Conservation (phyloP, 164 flowering plant species). For the Buxus sempervirens region DNA sequence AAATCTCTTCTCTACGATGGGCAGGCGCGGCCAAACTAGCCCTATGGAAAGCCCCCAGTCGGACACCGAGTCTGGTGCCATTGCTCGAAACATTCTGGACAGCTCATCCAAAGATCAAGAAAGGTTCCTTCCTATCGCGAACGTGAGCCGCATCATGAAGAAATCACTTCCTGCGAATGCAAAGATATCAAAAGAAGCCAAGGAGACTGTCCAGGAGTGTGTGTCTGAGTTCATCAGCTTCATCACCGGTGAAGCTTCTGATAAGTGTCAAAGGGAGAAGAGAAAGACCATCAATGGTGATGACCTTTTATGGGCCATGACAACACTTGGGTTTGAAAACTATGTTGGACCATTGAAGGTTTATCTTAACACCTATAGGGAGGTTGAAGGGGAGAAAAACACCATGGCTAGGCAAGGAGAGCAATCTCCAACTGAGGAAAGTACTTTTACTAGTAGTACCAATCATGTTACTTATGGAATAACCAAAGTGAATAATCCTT, state of each 20-base stretch:
- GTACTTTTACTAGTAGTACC: neutral
- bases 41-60: constrained; percentile 28
- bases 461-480: neutral
- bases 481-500: neutral
- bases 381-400: constrained; percentile 36
- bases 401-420: constrained; percentile 27
- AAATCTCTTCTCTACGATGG: constrained; percentile 19
- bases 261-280: constrained; percentile 47
- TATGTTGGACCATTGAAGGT: constrained; percentile 38
- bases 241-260: constrained; percentile 47
- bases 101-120: constrained; percentile 32
- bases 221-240: constrained; percentile 55
- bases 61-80: constrained; percentile 12
- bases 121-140: constrained; percentile 44
- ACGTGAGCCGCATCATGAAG: constrained; percentile 46
- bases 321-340: constrained; percentile 42
- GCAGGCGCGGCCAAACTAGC: constrained; percentile 24
- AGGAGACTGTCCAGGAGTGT: constrained; percentile 48
- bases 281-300: constrained; percentile 42
- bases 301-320: constrained; percentile 50
- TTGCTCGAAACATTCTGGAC: constrained; percentile 10
- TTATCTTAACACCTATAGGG: constrained; percentile 37
- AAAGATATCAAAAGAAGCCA: constrained; percentile 45
- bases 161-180: constrained; percentile 39
- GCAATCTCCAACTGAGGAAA: constrained; percentile 9